Evolutionary conservation across 2,329 filamentous ascomycete species (phyloP).

Genomic region (Cadophora malorum): DNA sequence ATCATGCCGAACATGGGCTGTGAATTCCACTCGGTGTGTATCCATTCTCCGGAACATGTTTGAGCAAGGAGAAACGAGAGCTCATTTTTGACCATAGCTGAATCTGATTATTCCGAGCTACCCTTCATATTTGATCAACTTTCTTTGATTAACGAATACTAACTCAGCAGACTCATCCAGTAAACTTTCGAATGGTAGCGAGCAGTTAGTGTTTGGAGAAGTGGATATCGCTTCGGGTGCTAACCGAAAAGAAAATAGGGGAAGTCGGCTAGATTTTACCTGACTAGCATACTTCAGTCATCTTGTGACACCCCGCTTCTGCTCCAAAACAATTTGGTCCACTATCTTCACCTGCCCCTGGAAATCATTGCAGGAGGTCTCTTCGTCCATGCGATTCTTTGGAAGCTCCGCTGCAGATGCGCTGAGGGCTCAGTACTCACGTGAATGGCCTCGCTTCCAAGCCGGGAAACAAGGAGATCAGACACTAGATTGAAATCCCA

Average conservation of each 20-base stretch:
- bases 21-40: too few relatives aligned
- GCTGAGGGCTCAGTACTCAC: too few relatives aligned
- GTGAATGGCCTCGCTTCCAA: background rate
- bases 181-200: background rate
- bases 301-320: background rate
- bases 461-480: background rate
- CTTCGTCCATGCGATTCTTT: too few relatives aligned
- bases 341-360: background rate
- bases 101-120: background rate
- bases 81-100: too few relatives aligned
- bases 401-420: too few relatives aligned
- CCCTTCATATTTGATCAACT: background rate
- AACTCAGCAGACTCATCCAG: background rate
- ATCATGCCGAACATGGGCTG: too few relatives aligned
- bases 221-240: background rate
- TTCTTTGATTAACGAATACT: background rate
- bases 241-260: slow-evolving; percentile 11
- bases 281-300: background rate
- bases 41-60: too few relatives aligned
- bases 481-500: background rate
- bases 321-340: background rate
- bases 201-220: background rate
- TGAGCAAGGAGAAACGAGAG: too few relatives aligned
- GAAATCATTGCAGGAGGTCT: too few relatives aligned
- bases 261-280: background rate